Evolutionary conservation across 2,329 filamentous ascomycete genomes (phyloP).

Genomic region (Metarhizium guizhouense): DNA sequence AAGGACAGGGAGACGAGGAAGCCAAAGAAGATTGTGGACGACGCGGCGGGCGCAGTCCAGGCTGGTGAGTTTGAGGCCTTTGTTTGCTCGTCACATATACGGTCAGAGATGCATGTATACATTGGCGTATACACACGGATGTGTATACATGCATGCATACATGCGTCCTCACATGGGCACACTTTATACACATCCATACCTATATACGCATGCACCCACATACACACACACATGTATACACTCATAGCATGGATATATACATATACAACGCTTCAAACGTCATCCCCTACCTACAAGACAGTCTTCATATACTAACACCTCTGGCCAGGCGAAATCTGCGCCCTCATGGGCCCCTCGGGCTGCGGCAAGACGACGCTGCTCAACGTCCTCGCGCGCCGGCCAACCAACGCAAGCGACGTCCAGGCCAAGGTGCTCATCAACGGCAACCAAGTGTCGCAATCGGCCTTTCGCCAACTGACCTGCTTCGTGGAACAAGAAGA

Average conservation of each 20-base stretch:
- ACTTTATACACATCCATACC: too few relatives aligned
- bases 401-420: constrained; percentile 31
- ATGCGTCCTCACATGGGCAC: not conserved
- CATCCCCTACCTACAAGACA: too few relatives aligned
- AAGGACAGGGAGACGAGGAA: constrained; percentile 60
- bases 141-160: not conserved
- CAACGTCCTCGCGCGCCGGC: constrained; percentile 60
- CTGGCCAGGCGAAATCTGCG: constrained; percentile 55
- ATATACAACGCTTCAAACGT: too few relatives aligned
- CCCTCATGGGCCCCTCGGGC: constrained; percentile 69
- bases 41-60: constrained; percentile 54
- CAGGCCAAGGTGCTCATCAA: constrained; percentile 47
- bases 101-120: too few relatives aligned
- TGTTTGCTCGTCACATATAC: too few relatives aligned
- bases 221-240: not conserved
- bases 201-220: not conserved
- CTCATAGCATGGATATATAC: too few relatives aligned
- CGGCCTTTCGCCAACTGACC: constrained; percentile 54
- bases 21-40: constrained; percentile 52
- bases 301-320: not conserved
- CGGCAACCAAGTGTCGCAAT: constrained; percentile 41
- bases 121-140: too few relatives aligned
- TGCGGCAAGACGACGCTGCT: constrained; percentile 78
- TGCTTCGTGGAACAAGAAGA: constrained; percentile 86
- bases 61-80: constrained; percentile 35